phyloP scores from a whole-genome alignment of 345 rosid species.

The Hibiscus trionum region DNA sequence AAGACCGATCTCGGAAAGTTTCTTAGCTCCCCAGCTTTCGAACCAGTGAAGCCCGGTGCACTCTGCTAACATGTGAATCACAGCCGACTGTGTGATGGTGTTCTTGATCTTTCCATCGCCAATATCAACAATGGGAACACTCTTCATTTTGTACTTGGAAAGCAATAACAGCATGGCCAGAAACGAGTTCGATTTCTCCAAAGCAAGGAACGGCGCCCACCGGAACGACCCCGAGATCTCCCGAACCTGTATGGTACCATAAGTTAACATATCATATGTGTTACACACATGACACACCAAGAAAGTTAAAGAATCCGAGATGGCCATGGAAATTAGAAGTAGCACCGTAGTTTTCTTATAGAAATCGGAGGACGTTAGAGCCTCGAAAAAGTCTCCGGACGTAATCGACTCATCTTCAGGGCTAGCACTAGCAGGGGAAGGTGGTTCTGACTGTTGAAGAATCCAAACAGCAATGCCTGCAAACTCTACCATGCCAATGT shows the following conservation, averaged over 20 bases:
- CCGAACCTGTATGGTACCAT: conserved; percentile 51
- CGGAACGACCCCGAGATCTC: conserved; percentile 95
- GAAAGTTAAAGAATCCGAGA: background rate
- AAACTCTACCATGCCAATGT: conserved; percentile 88
- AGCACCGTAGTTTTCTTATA: conserved; percentile 78
- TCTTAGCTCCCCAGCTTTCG: conserved; percentile 88
- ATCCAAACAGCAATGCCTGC: conserved; percentile 98
- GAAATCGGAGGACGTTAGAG: conserved; percentile 66
- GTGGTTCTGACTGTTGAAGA: conserved; percentile 91
- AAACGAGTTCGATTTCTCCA: conserved; percentile 83
- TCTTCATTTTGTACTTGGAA: conserved; percentile 98
- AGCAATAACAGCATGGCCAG: conserved; percentile 89
- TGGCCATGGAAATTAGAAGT: background rate
- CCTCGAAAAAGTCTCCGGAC: conserved; percentile 82
- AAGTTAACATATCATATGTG: conserved; percentile 1
- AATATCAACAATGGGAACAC: conserved; percentile 79
- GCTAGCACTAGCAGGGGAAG: conserved; percentile 45
- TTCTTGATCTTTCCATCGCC: conserved; percentile 74
- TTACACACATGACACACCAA: background rate
- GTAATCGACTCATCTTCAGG: conserved; percentile 66
- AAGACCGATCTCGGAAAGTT: conserved; percentile 81
- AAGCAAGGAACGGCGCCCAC: conserved; percentile 99
- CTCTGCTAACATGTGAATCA: conserved; percentile 96
- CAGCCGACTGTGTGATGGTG: conserved; percentile 87
- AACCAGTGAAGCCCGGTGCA: conserved; percentile 94